phyloP scores from a whole-genome alignment of 2,329 filamentous ascomycete genomes.

The Ophiostoma sp. region DNA sequence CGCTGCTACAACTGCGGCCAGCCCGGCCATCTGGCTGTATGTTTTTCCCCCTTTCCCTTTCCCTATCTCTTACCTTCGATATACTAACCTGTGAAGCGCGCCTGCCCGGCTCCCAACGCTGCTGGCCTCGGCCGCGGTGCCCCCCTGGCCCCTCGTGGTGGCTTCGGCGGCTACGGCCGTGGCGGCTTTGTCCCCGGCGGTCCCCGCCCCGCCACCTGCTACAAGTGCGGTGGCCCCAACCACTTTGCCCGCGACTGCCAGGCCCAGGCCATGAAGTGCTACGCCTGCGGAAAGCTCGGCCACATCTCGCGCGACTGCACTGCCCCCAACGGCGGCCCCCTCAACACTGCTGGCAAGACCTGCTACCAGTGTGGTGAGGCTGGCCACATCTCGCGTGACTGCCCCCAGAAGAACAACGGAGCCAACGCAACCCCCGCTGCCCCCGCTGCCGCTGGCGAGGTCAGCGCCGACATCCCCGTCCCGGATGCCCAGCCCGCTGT shows the following conservation, averaged over 20 bases:
- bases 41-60: slow-evolving; percentile 32
- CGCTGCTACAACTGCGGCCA: slow-evolving; percentile 97
- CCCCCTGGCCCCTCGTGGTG: slow-evolving; percentile 55
- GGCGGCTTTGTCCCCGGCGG: slow-evolving; percentile 65
- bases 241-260: slow-evolving; percentile 98
- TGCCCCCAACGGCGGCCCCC: slow-evolving; percentile 87
- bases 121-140: slow-evolving; percentile 59
- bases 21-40: slow-evolving; percentile 82
- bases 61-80: not conserved
- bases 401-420: slow-evolving; percentile 60
- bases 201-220: slow-evolving; percentile 64
- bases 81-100: slow-evolving; percentile 37
- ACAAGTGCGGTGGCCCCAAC: slow-evolving; percentile 81
- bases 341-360: slow-evolving; percentile 95
- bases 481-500: slow-evolving; percentile 40
- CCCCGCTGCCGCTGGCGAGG: slow-evolving; percentile 38
- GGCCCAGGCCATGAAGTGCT: slow-evolving; percentile 97
- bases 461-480: slow-evolving; percentile 35
- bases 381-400: slow-evolving; percentile 93
- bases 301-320: slow-evolving; percentile 95
- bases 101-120: slow-evolving; percentile 71
- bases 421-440: slow-evolving; percentile 12
- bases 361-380: slow-evolving; percentile 97
- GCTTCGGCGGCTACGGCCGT: slow-evolving; percentile 57
- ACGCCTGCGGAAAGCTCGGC: slow-evolving; percentile 89